Conservation (phyloP, 108 stramenopile genomes). For the Hondaea fermentalgiana region DNA sequence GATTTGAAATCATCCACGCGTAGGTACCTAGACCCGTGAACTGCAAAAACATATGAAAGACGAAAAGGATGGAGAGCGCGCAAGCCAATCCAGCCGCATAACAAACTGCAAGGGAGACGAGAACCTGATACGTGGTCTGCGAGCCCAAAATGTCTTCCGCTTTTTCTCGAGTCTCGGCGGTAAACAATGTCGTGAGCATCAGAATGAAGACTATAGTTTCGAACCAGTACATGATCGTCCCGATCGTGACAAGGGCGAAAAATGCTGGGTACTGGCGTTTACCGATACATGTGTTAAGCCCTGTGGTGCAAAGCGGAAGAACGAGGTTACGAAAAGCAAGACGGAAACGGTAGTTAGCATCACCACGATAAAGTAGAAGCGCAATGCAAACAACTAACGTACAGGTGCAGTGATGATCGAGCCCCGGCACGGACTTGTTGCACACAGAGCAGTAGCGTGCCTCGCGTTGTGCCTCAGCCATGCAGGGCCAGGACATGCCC, state of each 20-base stretch:
- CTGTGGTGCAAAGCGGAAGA: neutral
- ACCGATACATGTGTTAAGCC: conserved; percentile 3
- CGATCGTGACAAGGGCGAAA: conserved; percentile 5
- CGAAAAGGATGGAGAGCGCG: neutral
- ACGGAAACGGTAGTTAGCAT: neutral
- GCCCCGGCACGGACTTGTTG: neutral
- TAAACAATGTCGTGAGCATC: neutral
- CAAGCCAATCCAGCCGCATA: neutral
- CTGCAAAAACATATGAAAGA: conserved; percentile 3
- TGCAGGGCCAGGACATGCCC: neutral
- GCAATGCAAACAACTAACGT: neutral
- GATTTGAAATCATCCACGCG: neutral
- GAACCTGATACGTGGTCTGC: neutral
- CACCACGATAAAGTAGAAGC: neutral
- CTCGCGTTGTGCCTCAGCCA: neutral
- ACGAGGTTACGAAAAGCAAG: neutral
- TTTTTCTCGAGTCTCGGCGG: neutral
- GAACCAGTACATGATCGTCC: conserved; percentile 3
- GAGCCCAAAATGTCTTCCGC: neutral
- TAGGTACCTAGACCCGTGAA: neutral
- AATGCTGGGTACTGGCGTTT: conserved; percentile 1
- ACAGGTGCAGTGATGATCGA: conserved; percentile 13
- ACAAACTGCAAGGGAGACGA: neutral
- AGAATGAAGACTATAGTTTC: neutral
- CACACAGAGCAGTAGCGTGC: neutral